phyloP scores from a whole-genome alignment of 2,329 filamentous ascomycete genomes.

The Cytospora chrysosperma region DNA sequence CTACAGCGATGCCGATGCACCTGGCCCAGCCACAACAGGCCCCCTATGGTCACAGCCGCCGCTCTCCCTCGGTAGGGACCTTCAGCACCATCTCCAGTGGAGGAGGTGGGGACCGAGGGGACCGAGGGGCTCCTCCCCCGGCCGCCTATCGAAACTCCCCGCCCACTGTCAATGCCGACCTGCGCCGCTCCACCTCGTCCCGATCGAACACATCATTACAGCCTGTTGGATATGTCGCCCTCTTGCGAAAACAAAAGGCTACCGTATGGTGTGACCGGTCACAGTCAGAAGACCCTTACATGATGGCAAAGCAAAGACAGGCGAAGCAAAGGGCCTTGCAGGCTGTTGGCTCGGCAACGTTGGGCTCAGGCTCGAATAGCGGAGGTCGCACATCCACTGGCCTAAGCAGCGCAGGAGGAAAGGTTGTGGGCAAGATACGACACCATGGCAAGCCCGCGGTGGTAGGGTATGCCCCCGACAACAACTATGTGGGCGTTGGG shows the following conservation, averaged over 20 bases:
- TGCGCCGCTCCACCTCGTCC: constrained; percentile 77
- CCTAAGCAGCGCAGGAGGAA: constrained; percentile 54
- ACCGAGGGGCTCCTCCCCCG: constrained; percentile 46
- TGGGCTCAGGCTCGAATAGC: constrained; percentile 46
- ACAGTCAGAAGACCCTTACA: constrained; percentile 85
- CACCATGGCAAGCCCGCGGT: constrained; percentile 81
- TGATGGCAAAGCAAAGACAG: constrained; percentile 78
- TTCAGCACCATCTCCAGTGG: constrained; percentile 66
- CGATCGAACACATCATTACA: constrained; percentile 64
- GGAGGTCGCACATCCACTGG: constrained; percentile 61
- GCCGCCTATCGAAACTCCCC: constrained; percentile 57
- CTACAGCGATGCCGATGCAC: constrained; percentile 31
- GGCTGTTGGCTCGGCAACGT: constrained; percentile 63
- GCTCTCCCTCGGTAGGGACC: constrained; percentile 65
- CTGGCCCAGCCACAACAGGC: constrained; percentile 34
- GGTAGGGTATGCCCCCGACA: constrained; percentile 74
- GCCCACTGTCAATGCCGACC: constrained; percentile 45
- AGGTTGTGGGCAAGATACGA: constrained; percentile 81
- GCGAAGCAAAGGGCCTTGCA: constrained; percentile 87
- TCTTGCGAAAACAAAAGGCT: constrained; percentile 95
- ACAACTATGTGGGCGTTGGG: constrained; percentile 70
- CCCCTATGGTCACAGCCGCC: constrained; percentile 44
- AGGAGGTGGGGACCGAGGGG: constrained; percentile 28
- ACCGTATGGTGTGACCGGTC: constrained; percentile 97
- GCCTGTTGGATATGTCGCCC: constrained; percentile 81